phyloP scores from a whole-genome alignment of 2,329 filamentous ascomycete species.

The Pseudocercospora fijiensis region DNA sequence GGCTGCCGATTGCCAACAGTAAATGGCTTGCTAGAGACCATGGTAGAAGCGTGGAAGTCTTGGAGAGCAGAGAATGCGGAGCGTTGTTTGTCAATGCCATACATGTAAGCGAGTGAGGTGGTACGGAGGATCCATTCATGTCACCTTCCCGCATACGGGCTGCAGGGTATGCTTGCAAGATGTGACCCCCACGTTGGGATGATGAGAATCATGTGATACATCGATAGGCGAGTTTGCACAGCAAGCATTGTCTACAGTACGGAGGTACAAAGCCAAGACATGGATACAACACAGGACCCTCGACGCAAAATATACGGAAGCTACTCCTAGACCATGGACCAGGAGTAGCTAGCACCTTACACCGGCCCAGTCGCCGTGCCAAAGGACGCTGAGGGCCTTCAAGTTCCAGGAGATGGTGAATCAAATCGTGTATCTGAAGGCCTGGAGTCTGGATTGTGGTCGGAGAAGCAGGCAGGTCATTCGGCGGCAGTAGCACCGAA shows the following conservation, averaged over 20 bases:
- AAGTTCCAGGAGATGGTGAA: not conserved
- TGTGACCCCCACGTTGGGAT: not conserved
- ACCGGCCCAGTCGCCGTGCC: not conserved
- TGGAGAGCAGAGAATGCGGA: not conserved
- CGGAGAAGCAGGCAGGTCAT: not conserved
- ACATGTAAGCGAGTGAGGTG: not conserved
- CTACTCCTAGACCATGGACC: not conserved
- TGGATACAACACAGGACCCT: too few relatives aligned
- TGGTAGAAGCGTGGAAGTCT: not conserved
- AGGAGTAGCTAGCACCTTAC: not conserved
- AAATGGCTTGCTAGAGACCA: not conserved
- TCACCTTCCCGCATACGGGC: conserved; percentile 1
- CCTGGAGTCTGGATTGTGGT: not conserved
- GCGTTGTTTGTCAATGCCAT: not conserved
- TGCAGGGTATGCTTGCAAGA: not conserved
- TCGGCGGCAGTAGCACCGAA: not conserved
- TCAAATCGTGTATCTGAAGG: not conserved
- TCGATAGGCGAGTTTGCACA: not conserved
- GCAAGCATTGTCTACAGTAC: not conserved
- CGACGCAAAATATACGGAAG: too few relatives aligned
- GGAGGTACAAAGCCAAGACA: too few relatives aligned
- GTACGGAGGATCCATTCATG: not conserved
- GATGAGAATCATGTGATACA: not conserved
- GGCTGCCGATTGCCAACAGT: not conserved
- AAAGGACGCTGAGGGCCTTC: not conserved